Evolutionary conservation across 768 basidiomycete genomes (phyloP), one percentile per base, ranked within the genome.

Genomic region (Phylloporus arenicola): DNA sequence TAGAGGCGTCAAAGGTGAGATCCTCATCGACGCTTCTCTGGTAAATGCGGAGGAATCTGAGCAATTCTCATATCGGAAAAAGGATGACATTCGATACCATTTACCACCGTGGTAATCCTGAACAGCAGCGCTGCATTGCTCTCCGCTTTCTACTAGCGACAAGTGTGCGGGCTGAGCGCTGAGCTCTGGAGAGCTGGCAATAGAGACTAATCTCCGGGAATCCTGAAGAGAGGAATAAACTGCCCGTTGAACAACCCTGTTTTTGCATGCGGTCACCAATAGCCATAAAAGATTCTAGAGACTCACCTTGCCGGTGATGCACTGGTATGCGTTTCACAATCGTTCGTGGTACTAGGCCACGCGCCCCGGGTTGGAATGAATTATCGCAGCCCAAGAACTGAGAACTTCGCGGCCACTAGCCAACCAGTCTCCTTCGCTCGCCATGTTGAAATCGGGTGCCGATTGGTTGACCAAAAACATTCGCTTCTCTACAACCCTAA

Each of bases 161-260:
- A 65, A 16, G 35, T 58, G 33, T 65, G 64, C 38, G 19, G 22
- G 17, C 54, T 54, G 34, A 62, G 52, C 47, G 17, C 54, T 54
- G 34, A 62, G 52, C 47, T 65, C 64, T 14, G 64, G 64, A 19
- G 64, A 65, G 31, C 49, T 60, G 13, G 64, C 64, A 42, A 65
- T 60, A 27, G 52, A 60, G 12, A 65, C 45, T 48, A 65, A 37
- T 50, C 40, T 65, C 43, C 47, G 47, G n/a, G 55, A 57, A 6
- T 65, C 64, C 64, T 65, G 24, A 17, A 41, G 20, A 56, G 44
- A 43, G 43, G 56, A 14, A 57, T 27, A 46, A 39, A 30, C 16
- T 27, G 25, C 34, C 16, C 13, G 8, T n/a, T 9, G 2, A 13
- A 17, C 9, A 43, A 12, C 11, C 5, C 6, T 19, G 17, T 12